Conservation (phyloP, 106 monocot genomes). For the Xerophyta viscosa region DNA sequence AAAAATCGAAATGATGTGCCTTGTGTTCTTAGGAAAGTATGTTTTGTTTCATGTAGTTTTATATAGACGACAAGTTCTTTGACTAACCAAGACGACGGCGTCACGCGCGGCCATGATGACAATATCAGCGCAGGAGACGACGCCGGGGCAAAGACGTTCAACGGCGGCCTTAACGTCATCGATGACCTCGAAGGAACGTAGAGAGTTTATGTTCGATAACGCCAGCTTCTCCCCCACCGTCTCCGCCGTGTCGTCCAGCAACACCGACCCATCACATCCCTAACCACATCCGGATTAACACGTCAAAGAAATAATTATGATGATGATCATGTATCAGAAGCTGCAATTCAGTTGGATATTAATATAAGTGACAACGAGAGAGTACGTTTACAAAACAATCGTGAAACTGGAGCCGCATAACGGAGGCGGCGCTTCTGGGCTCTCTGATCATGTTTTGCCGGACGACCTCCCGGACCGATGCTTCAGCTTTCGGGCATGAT, state of each 20-base stretch:
- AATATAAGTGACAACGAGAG: too few species aligned
- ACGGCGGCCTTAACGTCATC: constrained; percentile 70
- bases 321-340: too few species aligned
- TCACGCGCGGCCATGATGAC: constrained; percentile 85
- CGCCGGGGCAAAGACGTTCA: constrained; percentile 56
- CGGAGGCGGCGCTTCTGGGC: constrained; percentile 64
- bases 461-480: constrained; percentile 40
- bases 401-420: constrained; percentile 91
- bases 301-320: too few species aligned
- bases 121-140: constrained; percentile 89
- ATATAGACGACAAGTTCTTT: too few species aligned
- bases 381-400: constrained; percentile 84
- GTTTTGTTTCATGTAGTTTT: too few species aligned
- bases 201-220: constrained; percentile 72
- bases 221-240: constrained; percentile 80
- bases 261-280: constrained; percentile 82
- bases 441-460: constrained; percentile 41
- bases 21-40: too few species aligned
- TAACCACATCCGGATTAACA: background rate
- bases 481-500: constrained; percentile 57
- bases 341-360: too few species aligned
- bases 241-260: constrained; percentile 61
- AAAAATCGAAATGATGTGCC: too few species aligned
- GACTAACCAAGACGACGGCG: constrained; percentile 64
- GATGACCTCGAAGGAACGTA: constrained; percentile 71